Percentiles rank a stretch among this genome's conserved stretches.
These are phyloP conservation scores for Clitocybe nebularis DNA, from an alignment of 1,284 basidiomycete genomes.

Conservation along the genomic window DNA sequence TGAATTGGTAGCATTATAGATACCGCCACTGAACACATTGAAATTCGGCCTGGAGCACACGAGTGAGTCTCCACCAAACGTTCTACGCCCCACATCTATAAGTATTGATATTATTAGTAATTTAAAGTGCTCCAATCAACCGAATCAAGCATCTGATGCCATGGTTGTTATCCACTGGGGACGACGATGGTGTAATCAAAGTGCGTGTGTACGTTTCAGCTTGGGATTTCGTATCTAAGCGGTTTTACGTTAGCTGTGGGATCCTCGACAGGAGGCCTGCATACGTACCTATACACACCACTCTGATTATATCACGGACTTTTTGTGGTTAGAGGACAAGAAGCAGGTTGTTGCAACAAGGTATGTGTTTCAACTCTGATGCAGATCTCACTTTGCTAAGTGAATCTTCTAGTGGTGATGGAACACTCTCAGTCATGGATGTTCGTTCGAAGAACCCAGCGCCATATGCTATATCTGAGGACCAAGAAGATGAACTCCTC, in stretches of 20 bases:
- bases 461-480: slow-evolving; percentile 80
- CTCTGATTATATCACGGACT: slow-evolving; percentile 94
- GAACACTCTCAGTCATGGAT: slow-evolving; percentile 88
- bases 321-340: slow-evolving; percentile 83
- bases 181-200: slow-evolving; percentile 93
- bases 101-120: slow-evolving; percentile 32
- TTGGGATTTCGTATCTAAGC: slow-evolving; percentile 2
- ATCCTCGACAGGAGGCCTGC: slow-evolving; percentile 66
- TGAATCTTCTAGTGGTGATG: slow-evolving; percentile 73
- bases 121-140: slow-evolving; percentile 75
- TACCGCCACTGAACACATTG: slow-evolving; percentile 58
- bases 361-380: slow-evolving; percentile 34
- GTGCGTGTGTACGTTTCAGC: slow-evolving; percentile 34
- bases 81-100: slow-evolving; percentile 13
- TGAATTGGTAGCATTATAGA: slow-evolving; percentile 59
- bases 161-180: slow-evolving; percentile 78
- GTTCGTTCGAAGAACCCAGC: slow-evolving; percentile 72
- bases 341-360: slow-evolving; percentile 84
- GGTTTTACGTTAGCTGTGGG: slow-evolving; percentile 72
- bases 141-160: slow-evolving; percentile 70
- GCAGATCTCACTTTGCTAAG: slow-evolving; percentile 5
- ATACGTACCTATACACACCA: slow-evolving; percentile 81
- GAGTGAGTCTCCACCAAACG: slow-evolving; percentile 55
- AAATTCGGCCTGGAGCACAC: slow-evolving; percentile 67
- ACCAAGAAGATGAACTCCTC: slow-evolving; percentile 94